phyloP scores from a whole-genome alignment of 768 basidiomycete genomes.

The Boletales sp. region DNA sequence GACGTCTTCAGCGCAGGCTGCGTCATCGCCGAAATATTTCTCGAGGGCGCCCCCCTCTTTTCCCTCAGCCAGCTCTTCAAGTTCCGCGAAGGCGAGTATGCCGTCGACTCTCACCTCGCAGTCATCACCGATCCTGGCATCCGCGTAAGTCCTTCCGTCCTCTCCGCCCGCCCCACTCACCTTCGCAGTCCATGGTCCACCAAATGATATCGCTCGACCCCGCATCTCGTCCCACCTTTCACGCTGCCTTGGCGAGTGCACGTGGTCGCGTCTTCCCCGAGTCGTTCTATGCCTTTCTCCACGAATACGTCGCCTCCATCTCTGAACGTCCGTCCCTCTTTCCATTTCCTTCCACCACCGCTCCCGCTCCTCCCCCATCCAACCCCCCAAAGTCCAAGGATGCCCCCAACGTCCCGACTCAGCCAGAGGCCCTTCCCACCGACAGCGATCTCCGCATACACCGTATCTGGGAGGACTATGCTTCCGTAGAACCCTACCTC shows the following conservation, averaged over 20 bases:
- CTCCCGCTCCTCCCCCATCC: conserved; percentile 10
- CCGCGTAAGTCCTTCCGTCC: conserved; percentile 50
- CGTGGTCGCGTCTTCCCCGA: conserved; percentile 85
- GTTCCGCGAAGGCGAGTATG: conserved; percentile 83
- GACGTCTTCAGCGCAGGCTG: conserved; percentile 95
- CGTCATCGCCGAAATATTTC: conserved; percentile 92
- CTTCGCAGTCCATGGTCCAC: conserved; percentile 70
- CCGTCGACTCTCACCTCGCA: conserved; percentile 65
- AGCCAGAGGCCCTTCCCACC: conserved; percentile 47
- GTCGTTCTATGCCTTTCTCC: conserved; percentile 91
- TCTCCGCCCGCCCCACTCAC: neutral
- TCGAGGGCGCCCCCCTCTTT: conserved; percentile 91
- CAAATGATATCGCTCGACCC: conserved; percentile 90
- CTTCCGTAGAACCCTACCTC: conserved; percentile 72
- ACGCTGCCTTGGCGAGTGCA: conserved; percentile 67
- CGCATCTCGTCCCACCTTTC: conserved; percentile 72
- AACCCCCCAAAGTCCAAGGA: conserved; percentile 11
- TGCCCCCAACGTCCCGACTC: conserved; percentile 15
- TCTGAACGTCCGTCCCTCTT: conserved; percentile 59
- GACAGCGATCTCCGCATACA: conserved; percentile 87
- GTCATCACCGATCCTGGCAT: conserved; percentile 80
- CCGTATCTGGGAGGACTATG: conserved; percentile 83
- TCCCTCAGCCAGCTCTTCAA: conserved; percentile 94
- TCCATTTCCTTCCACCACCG: conserved; percentile 35
- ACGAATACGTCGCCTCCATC: conserved; percentile 80